Percentiles rank a stretch among this genome's conserved stretches.
Evolutionary conservation across 352 stramenopile species (phyloP).

Genomic region (Phytophthora hybrid): DNA sequence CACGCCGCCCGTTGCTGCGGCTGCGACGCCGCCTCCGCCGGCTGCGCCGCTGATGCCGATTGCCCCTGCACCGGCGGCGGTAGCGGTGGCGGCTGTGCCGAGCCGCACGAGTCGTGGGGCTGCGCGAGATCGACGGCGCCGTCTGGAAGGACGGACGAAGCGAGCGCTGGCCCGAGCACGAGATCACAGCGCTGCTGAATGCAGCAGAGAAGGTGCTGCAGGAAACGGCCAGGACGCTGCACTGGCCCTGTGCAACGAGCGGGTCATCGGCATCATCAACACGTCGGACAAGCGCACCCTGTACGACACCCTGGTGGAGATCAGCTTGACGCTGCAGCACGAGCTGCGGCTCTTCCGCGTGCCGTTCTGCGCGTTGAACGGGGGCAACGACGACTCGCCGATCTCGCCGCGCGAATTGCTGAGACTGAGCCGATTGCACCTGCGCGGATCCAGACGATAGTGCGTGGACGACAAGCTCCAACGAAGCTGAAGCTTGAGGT

Average conservation of each 20-base stretch:
- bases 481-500: conserved; percentile 24
- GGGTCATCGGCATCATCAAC: conserved; percentile 94
- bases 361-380: conserved; percentile 97
- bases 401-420: conserved; percentile 26
- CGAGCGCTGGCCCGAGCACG: conserved; percentile 85
- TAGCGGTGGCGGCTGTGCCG: neutral
- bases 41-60: conserved; percentile 36
- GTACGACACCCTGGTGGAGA: conserved; percentile 96
- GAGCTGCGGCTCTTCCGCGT: conserved; percentile 80
- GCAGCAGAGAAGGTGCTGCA: conserved; percentile 74
- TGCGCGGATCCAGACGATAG: conserved; percentile 42
- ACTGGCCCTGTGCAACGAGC: conserved; percentile 94
- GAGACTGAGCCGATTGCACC: conserved; percentile 35
- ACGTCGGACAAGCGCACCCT: conserved; percentile 77
- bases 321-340: conserved; percentile 92
- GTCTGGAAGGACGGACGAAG: conserved; percentile 85
- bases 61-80: conserved; percentile 39
- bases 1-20: conserved; percentile 16
- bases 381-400: conserved; percentile 86
- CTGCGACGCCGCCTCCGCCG: neutral
- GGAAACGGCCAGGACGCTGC: conserved; percentile 79
- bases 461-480: conserved; percentile 33
- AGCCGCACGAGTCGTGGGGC: conserved; percentile 45
- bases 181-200: conserved; percentile 91
- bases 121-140: conserved; percentile 71